Conservation (phyloP, 129 eudicot genomes). For the Mikania micrantha region DNA sequence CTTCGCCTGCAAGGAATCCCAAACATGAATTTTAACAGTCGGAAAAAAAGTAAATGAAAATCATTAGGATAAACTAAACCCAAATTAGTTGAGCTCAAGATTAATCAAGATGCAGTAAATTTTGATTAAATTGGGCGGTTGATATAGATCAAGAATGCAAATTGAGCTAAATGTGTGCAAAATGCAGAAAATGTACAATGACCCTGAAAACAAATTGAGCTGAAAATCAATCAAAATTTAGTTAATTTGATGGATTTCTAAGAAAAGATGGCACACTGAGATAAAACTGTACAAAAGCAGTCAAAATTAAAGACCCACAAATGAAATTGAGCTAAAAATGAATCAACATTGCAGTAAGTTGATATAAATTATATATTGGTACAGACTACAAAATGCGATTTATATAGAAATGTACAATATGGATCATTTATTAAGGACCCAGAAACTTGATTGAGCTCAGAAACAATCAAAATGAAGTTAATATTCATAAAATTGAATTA, state of each 20-base stretch:
- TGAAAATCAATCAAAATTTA: conserved; percentile 10
- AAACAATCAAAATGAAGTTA: conserved; percentile 11
- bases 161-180: neutral
- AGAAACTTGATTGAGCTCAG: conserved; percentile 9
- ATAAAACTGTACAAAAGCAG: neutral
- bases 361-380: neutral
- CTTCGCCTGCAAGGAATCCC: conserved; percentile 56
- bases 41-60: neutral
- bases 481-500: neutral
- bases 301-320: neutral
- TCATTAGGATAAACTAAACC: neutral
- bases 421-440: conserved; percentile 9
- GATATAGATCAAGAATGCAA: neutral
- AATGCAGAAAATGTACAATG: neutral
- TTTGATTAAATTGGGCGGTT: neutral
- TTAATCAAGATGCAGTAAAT: neutral
- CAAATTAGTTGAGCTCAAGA: conserved; percentile 9
- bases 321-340: conserved; percentile 1
- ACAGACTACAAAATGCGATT: conserved; percentile 12
- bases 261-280: neutral
- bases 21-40: neutral
- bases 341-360: conserved; percentile 8
- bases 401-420: neutral
- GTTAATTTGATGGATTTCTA: neutral
- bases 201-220: conserved; percentile 4